Evolutionary conservation across 805 yeast species (phyloP).

Genomic region (Candida glaebosa): DNA sequence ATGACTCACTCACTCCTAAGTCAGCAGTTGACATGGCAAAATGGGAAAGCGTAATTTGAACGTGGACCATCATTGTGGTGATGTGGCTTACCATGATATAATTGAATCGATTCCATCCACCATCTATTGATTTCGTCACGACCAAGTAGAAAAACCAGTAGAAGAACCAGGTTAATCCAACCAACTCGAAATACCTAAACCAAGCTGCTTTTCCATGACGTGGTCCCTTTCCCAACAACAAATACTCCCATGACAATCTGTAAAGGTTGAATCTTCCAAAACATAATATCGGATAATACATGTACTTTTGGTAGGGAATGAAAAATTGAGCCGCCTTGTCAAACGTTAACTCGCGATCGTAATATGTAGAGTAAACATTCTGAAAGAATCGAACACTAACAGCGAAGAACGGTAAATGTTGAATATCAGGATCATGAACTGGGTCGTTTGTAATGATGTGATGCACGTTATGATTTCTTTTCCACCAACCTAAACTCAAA

Average conservation of each 20-base stretch:
- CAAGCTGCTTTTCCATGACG: slow-evolving; percentile 79
- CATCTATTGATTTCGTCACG: slow-evolving; percentile 49
- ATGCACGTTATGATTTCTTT: slow-evolving; percentile 89
- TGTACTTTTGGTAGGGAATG: slow-evolving; percentile 62
- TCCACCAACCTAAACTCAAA: slow-evolving; percentile 92
- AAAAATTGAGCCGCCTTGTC: slow-evolving; percentile 59
- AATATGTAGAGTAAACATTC: slow-evolving; percentile 74
- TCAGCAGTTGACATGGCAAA: slow-evolving; percentile 94
- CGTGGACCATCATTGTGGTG: slow-evolving; percentile 89
- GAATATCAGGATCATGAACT: slow-evolving; percentile 91
- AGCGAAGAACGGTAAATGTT: slow-evolving; percentile 88
- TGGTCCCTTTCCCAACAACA: slow-evolving; percentile 76
- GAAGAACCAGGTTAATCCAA: slow-evolving; percentile 64
- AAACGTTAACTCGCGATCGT: slow-evolving; percentile 62
- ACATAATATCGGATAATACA: slow-evolving; percentile 74
- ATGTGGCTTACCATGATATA: slow-evolving; percentile 73
- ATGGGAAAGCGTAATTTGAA: slow-evolving; percentile 84
- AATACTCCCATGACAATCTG: slow-evolving; percentile 74
- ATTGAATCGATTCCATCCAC: slow-evolving; percentile 49
- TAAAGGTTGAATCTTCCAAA: slow-evolving; percentile 87
- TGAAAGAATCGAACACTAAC: slow-evolving; percentile 70
- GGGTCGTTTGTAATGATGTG: slow-evolving; percentile 91
- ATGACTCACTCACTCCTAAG: slow-evolving; percentile 74
- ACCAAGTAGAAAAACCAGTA: slow-evolving; percentile 80
- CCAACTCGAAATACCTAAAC: slow-evolving; percentile 75